Evolutionary conservation across 1,284 basidiomycete species (phyloP), one percentile per base, ranked within the genome.

Genomic region (Pseudozyma thailandica): DNA sequence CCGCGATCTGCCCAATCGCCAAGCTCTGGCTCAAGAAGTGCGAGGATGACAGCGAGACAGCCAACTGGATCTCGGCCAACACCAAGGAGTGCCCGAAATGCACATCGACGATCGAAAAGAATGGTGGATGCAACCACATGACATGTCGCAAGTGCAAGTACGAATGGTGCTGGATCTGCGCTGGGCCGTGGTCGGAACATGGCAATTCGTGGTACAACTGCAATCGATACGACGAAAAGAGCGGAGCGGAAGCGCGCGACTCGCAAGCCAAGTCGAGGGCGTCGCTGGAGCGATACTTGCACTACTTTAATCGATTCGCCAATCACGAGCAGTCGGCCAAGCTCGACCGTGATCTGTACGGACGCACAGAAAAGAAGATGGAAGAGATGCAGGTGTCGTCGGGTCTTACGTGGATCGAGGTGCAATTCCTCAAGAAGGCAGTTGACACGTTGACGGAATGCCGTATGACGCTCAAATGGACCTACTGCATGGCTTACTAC

Each of bases 401-500:
- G 1, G 88, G 90, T 54, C 85, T 98, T 35, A 94, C 93, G 4
- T 98, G 95, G 95, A 98, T 98, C 75, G 94, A 98, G 85, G 94
- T 94, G 31, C 95, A 98, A 84, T 98, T 98, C 85, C 93, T 97
- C 86, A 93, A 93, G 85, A 94, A 95, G 84, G 95, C 95, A 0
- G 93, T 97, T 2, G 94, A 97, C 79, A 90, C 91, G 90, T 71
- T 85, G 39, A 78, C 76, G 72, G 91, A 90, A 82, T 97, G 94
- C 81, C 89, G 95, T 31, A 93, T 90, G 86, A 97, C 95, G 41
- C 88, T 98, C 68, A 98, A 98, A 85, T 98, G 96, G 95, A 98
- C 94, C 16, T 98, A 98, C 81, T 92, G 92, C n/a, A 97, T 98
- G 94, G 95, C 94, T 13, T 98, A 94, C 85, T 98, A 97, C 82